Evolutionary conservation across 2,329 filamentous ascomycete species (phyloP), one percentile per base, ranked within the genome.

Genomic region (Cladophialophora yegresii): DNA sequence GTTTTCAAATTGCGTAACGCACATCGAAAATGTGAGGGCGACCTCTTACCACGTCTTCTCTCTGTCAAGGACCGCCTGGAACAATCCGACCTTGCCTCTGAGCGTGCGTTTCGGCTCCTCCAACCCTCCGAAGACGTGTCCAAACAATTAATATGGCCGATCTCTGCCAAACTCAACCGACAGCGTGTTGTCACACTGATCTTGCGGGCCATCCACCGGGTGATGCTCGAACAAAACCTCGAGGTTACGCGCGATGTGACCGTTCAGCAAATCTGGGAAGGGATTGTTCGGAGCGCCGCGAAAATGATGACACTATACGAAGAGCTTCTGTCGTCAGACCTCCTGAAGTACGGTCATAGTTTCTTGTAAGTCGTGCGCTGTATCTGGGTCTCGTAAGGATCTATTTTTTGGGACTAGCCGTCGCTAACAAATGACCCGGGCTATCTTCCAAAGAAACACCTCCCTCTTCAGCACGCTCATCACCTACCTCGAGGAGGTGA

Each of bases 391-490:
- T 33, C 32, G 32, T 33, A 8, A 33, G 32, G 32, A 2, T 6
- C 26, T 8, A 33, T 33, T 33, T 33, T 8, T 33, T 10, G 2
- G 32, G 6, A 10, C 7, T 33, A 4, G 32, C 32, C 32, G 9
- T n/a, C 36, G 36, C 36, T 40, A 40, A 40, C 16, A 28, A 28
- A 28, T 28, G 26, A 28, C 33, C 12, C 5, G 12, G 36, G 5
- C 13, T n/a, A 13, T 8, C 13, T n/a, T 6, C 5, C 3, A 16
- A n/a, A 40, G 36, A 22, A 54, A 54, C 30, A 54, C 51, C 5
- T 33, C 51, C 51, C 30, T 54, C 28, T 54, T 54, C 28, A 33
- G 51, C 9, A n/a, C 51, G 13, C 30, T 54, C 28, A 33, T 54
- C 28, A 54, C 51, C 9, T 54, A 54, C 26, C n/a, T 33, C 30